Conservation (phyloP, 257 asterid species). For the Lycium ferocissimum region DNA sequence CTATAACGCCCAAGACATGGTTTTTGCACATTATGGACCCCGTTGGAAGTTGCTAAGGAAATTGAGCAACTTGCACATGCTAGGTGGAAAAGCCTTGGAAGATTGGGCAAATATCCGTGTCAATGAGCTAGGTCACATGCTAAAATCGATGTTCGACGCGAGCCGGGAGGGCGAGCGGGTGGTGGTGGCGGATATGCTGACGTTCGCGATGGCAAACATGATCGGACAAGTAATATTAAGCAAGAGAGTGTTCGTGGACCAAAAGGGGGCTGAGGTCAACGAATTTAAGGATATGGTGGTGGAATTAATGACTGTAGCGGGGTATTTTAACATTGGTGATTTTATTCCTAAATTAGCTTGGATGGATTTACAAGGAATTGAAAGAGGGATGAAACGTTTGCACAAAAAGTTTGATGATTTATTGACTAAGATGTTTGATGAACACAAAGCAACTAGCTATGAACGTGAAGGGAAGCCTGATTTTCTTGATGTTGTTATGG, state of each 20-base stretch:
- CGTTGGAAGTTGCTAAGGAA: constrained; percentile 58
- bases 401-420: constrained; percentile 53
- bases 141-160: constrained; percentile 41
- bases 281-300: constrained; percentile 67
- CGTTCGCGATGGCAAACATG: constrained; percentile 57
- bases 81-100: constrained; percentile 49
- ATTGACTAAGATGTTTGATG: constrained; percentile 49
- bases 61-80: constrained; percentile 53
- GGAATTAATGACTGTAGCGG: constrained; percentile 57
- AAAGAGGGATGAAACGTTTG: constrained; percentile 51
- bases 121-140: constrained; percentile 50
- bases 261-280: constrained; percentile 42
- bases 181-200: constrained; percentile 48
- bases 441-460: constrained; percentile 43
- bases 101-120: constrained; percentile 47
- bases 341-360: constrained; percentile 54
- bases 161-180: constrained; percentile 39
- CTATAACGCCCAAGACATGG: constrained; percentile 53
- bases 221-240: constrained; percentile 57
- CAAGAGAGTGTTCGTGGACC: constrained; percentile 43
- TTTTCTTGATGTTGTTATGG: constrained; percentile 51
- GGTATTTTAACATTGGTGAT: constrained; percentile 58
- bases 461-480: constrained; percentile 48
- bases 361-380: constrained; percentile 63
- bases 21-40: constrained; percentile 56